A percentile compares a stretch with the other conserved stretches of the same genome.
These are phyloP conservation scores for Hymenoscyphus fructigenus DNA, from an alignment of 2,329 filamentous ascomycete species.

Conservation along the genomic window DNA sequence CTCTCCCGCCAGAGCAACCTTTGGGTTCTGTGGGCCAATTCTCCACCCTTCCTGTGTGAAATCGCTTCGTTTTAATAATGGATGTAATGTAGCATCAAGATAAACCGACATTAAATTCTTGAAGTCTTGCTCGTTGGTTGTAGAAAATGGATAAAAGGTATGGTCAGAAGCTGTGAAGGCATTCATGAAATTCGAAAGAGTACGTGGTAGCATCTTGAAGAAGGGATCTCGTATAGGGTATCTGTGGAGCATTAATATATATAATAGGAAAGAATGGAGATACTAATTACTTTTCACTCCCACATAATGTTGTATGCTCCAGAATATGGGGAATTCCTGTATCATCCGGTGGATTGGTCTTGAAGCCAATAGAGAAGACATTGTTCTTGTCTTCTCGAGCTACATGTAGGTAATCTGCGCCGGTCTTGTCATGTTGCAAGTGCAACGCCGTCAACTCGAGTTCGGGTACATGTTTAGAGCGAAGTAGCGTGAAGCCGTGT, in stretches of 20 bases:
- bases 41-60: conserved; percentile 98
- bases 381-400: conserved; percentile 96
- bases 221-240: conserved; percentile 98
- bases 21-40: conserved; percentile 86
- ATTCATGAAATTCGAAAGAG: conserved; percentile 99
- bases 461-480: conserved; percentile 90
- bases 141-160: conserved; percentile 96
- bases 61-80: conserved; percentile 84
- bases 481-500: conserved; percentile 88
- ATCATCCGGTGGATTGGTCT: conserved; percentile 95
- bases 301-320: conserved; percentile 95
- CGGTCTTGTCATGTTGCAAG: conserved; percentile 90
- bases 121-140: conserved; percentile 92
- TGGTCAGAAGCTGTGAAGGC: conserved; percentile 96
- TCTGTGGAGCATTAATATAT: conserved; percentile 48
- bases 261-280: conserved; percentile 11
- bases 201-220: conserved; percentile 99
- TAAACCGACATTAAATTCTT: conserved; percentile 96
- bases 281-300: conserved; percentile 75
- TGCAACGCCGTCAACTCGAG: conserved; percentile 89
- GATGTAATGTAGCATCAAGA: conserved; percentile 88
- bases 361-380: conserved; percentile 99
- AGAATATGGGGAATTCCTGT: conserved; percentile 96
- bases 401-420: conserved; percentile 93
- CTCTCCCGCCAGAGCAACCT: conserved; percentile 43